Evolutionary conservation across 805 yeast genomes (phyloP), one percentile per base, ranked within the genome.

Genomic region (Priceomyces fermenticarens): DNA sequence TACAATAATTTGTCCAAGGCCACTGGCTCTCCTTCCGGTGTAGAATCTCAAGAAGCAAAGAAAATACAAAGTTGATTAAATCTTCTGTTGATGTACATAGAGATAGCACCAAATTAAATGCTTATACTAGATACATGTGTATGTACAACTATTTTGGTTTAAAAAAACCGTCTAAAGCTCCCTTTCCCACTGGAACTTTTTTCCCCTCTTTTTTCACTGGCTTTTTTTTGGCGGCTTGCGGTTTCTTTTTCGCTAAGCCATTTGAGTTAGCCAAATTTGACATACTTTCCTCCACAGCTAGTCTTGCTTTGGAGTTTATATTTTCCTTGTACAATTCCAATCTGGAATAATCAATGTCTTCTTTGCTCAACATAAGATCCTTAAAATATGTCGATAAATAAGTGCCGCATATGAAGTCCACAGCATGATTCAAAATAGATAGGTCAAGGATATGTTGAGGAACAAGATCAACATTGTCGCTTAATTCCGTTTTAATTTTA

Each of bases 141-240:
- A 32, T 16, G 27, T 32, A 17, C 7, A 35, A n/a, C 23, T 36
- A 38, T 36, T 61, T 64, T 47, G 65, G 75, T 48, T 72, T 78
- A 58, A 82, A 84, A 48, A 85, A 82, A 39, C 78, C 75, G 53
- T 85, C 91, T 20, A 85, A 62, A 1, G 88, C 87, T 1, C 93
- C 89, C 49, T 67, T 77, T 1, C 83, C 83, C 1, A 68, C 66
- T 1, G 77, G 78, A 2, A 78, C 79, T 43, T 68, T 71, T 23
- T 58, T 60, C 9, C 49, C 59, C 35, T 58, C 62, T 52, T 63
- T 71, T 34, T 53, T 50, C 4, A 30, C 31, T 31, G 43, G 32
- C 42, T 52, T 52, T 40, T 49, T 62, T 0, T 51, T 49, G 3
- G 53, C 43, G 8, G 56, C 41, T 12, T 62, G 48, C 36, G 51